phyloP scores from a whole-genome alignment of 805 yeast species.

The Wickerhamomyces canadensis region DNA sequence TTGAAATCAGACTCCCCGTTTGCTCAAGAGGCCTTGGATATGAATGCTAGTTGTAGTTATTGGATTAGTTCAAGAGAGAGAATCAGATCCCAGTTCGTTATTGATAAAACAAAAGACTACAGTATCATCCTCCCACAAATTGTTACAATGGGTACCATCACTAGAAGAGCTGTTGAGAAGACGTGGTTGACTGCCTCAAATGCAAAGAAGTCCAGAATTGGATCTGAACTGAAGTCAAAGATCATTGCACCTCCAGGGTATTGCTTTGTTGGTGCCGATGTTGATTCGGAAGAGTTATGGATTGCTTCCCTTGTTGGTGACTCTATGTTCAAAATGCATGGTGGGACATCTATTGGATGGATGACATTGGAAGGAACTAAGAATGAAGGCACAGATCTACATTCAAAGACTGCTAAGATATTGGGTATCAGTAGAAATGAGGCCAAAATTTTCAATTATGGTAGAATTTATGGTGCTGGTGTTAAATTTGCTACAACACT shows the following conservation, averaged over 20 bases:
- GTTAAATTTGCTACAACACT: constrained; percentile 82
- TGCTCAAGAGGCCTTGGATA: constrained; percentile 73
- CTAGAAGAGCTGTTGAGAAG: constrained; percentile 93
- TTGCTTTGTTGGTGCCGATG: constrained; percentile 96
- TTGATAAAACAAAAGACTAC: constrained; percentile 37
- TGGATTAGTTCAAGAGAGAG: constrained; percentile 92
- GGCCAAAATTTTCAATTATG: constrained; percentile 94
- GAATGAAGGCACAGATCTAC: constrained; percentile 86
- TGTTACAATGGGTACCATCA: constrained; percentile 93
- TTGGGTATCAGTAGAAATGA: constrained; percentile 85
- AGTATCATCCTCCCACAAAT: constrained; percentile 73
- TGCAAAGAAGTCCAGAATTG: constrained; percentile 78
- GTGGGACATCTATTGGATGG: constrained; percentile 97
- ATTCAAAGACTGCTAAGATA: constrained; percentile 87
- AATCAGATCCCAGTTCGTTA: constrained; percentile 80
- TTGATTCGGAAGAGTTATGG: constrained; percentile 97
- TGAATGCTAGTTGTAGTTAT: constrained; percentile 78
- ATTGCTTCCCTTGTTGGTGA: constrained; percentile 95
- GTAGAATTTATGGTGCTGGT: constrained; percentile 98
- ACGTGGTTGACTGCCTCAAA: constrained; percentile 98
- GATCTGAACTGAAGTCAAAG: constrained; percentile 89
- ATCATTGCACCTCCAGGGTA: constrained; percentile 85
- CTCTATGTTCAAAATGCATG: constrained; percentile 82
- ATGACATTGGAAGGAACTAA: constrained; percentile 98
- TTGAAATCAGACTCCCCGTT: constrained; percentile 64